Percentiles rank a stretch among this genome's conserved stretches.
These are phyloP conservation scores for Cyclostephanos tholiformis DNA, from an alignment of 108 stramenopile genomes.

Conservation along the genomic window DNA sequence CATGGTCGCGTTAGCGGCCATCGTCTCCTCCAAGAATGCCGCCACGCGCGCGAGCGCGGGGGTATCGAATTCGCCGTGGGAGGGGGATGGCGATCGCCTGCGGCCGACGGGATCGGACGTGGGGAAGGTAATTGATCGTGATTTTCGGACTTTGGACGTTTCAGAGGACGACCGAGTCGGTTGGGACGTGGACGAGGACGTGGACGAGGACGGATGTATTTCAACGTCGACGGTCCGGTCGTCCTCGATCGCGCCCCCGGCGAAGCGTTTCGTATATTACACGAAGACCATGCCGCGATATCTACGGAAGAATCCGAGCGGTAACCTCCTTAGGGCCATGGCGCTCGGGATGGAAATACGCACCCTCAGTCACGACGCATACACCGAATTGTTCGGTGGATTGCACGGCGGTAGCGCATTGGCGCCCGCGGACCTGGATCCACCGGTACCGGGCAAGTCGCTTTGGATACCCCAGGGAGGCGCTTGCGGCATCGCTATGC, in stretches of 20 bases:
- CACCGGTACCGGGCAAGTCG: conserved; percentile 64
- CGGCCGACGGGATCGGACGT: neutral
- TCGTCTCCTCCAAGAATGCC: conserved; percentile 73
- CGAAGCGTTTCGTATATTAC: conserved; percentile 84
- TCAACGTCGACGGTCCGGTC: conserved; percentile 10
- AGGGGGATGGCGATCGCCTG: too few relatives aligned
- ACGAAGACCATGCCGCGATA: conserved; percentile 88
- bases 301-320: conserved; percentile 79
- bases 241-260: conserved; percentile 14
- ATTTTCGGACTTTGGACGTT: too few relatives aligned
- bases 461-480: conserved; percentile 86
- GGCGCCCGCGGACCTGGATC: conserved; percentile 59
- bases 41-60: conserved; percentile 18
- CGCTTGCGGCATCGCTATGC: conserved; percentile 56
- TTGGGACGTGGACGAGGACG: too few relatives aligned
- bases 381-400: conserved; percentile 70
- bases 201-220: conserved; percentile 5
- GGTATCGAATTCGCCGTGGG: neutral
- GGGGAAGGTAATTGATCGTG: neutral
- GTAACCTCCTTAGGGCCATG: conserved; percentile 82
- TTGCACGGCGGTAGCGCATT: conserved; percentile 57
- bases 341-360: conserved; percentile 85
- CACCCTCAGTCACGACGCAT: conserved; percentile 72
- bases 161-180: neutral
- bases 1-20: conserved; percentile 90